Percentiles rank a stretch among this genome's conserved stretches.
These are phyloP conservation scores for Scedosporium dehoogii DNA, from an alignment of 2,329 filamentous ascomycete genomes.

Conservation along the genomic window DNA sequence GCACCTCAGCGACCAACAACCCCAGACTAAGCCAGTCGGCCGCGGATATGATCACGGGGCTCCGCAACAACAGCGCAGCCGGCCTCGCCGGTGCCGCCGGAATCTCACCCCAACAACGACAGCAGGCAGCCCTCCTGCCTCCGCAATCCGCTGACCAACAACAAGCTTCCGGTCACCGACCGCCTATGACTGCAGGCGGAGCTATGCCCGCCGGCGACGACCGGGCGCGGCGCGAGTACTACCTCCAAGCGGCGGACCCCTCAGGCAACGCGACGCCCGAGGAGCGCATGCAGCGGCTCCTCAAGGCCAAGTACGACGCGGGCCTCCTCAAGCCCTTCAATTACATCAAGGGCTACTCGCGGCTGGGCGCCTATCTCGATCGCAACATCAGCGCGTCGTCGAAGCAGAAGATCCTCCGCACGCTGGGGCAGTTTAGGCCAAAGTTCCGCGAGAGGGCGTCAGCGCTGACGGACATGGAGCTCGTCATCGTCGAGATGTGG, in stretches of 20 bases:
- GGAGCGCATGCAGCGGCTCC: constrained; percentile 87
- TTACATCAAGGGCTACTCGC: constrained; percentile 92
- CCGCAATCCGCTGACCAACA: constrained; percentile 12
- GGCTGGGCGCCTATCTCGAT: constrained; percentile 85
- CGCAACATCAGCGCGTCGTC: constrained; percentile 71
- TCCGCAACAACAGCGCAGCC: constrained; percentile 29
- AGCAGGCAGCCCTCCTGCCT: constrained; percentile 20
- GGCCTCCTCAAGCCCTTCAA: constrained; percentile 95
- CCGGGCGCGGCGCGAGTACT: constrained; percentile 71
- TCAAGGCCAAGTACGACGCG: constrained; percentile 93
- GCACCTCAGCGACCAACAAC: constrained; percentile 6
- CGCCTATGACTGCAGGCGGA: constrained; percentile 14
- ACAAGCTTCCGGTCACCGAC: not conserved
- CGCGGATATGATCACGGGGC: constrained; percentile 36
- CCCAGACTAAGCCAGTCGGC: constrained; percentile 19
- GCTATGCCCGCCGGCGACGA: constrained; percentile 37
- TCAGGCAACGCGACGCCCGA: constrained; percentile 52
- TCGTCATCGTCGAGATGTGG: constrained; percentile 97
- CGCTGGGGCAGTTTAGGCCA: constrained; percentile 85
- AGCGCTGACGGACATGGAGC: constrained; percentile 81
- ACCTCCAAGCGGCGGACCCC: constrained; percentile 92
- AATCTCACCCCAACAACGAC: constrained; percentile 19
- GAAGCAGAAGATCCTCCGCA: constrained; percentile 83
- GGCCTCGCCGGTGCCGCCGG: not conserved
- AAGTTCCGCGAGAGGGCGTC: constrained; percentile 96